These are phyloP conservation scores for Chlorella sp. DNA, from an alignment of 139 green algal species.

Conservation along the genomic window DNA sequence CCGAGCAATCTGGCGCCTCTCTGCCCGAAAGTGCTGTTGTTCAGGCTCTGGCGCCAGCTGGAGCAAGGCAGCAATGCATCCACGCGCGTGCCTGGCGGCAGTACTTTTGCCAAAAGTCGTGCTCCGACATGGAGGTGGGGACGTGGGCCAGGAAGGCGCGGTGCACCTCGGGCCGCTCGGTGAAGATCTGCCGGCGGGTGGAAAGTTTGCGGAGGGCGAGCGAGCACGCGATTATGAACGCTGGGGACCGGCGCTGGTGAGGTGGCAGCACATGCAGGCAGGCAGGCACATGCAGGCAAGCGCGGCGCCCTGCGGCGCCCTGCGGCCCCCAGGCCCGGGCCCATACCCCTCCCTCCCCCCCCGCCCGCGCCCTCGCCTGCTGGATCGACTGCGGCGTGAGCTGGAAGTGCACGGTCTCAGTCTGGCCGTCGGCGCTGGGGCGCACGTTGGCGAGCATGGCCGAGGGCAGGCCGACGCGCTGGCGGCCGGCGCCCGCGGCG, in stretches of 20 bases:
- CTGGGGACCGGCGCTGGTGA: no score
- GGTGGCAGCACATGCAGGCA: not conserved
- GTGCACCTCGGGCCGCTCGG: slow-evolving; percentile 53
- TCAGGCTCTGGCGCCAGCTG: no score
- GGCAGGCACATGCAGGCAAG: not conserved
- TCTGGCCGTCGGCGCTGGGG: slow-evolving; percentile 39
- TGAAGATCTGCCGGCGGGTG: slow-evolving; percentile 37
- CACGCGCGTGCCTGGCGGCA: no score
- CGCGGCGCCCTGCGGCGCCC: no score
- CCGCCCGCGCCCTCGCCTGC: not conserved
- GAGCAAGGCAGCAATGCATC: no score
- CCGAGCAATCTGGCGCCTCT: no score
- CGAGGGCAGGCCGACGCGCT: slow-evolving; percentile 42
- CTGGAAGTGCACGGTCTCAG: slow-evolving; percentile 44
- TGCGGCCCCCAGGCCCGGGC: no score
- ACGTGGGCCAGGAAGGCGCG: slow-evolving; percentile 55
- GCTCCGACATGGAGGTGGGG: slow-evolving; percentile 41
- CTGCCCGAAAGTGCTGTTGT: no score
- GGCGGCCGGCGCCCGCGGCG: not conserved
- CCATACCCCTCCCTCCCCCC: not conserved
- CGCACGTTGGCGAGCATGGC: slow-evolving; percentile 45
- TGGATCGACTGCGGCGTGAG: slow-evolving; percentile 35
- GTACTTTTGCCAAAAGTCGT: slow-evolving; percentile 60
- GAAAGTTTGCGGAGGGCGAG: not conserved
- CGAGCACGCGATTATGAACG: no score